Evolutionary conservation across 306 rosid genomes (phyloP).

Genomic region (Castanospermum australe): DNA sequence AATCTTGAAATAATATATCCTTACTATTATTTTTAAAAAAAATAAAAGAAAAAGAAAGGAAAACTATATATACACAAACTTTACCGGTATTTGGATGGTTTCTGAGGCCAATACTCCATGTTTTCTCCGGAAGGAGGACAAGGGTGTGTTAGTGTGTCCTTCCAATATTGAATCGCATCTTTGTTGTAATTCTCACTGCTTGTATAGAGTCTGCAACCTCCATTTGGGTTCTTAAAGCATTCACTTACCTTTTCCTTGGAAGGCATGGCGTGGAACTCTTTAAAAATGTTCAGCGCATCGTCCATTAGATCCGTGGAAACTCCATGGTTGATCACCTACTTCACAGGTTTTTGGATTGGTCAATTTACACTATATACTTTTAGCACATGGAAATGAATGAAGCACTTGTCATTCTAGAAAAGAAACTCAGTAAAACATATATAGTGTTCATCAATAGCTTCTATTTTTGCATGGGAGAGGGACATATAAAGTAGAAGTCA

Average conservation of each 20-base stretch:
- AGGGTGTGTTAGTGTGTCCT: slow-evolving; percentile 61
- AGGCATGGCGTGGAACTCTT: slow-evolving; percentile 70
- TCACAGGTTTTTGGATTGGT: neutral
- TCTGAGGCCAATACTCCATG: slow-evolving; percentile 65
- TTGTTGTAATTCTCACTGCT: slow-evolving; percentile 54
- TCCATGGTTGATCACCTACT: slow-evolving; percentile 74
- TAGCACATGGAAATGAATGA: neutral
- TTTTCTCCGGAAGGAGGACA: slow-evolving; percentile 53
- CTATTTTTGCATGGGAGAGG: neutral
- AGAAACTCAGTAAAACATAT: neutral
- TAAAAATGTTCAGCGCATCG: slow-evolving; percentile 37
- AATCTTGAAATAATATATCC: too few relatives aligned
- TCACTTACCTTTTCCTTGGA: slow-evolving; percentile 56
- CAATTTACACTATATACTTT: too few relatives aligned
- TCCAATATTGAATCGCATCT: slow-evolving; percentile 57
- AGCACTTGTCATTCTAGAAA: neutral
- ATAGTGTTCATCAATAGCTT: too few relatives aligned
- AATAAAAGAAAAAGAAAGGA: too few relatives aligned
- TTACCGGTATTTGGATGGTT: slow-evolving; percentile 53
- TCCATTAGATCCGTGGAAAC: slow-evolving; percentile 47
- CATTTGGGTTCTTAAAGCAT: slow-evolving; percentile 51
- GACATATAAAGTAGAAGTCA: too few relatives aligned
- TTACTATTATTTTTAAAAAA: too few relatives aligned
- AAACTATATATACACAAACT: neutral
- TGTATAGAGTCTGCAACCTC: slow-evolving; percentile 59